Evolutionary conservation across 176 grass and related monocot genomes (phyloP), one percentile per base, ranked within the genome.

Genomic region (Lolium multiflorum): DNA sequence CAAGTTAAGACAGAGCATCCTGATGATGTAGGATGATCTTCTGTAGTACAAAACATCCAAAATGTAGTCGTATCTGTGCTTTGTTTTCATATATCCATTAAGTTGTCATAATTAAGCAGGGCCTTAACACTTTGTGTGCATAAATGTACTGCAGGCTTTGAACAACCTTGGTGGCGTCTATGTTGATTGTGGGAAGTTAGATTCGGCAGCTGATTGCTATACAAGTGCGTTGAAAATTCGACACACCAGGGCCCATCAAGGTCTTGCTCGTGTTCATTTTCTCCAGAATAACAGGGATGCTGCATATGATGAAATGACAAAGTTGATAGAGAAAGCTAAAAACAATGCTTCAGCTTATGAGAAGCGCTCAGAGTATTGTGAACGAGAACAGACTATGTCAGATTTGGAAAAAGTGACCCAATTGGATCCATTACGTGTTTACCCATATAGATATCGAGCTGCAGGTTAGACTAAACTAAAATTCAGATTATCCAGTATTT

Each of bases 91-190:
- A 22, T 9, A 46, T 70, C 37, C 18, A 71, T 20, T 43, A 71
- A 72, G 54, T 46, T 77, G 11, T 51, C 12, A 12, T 71, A 18
- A 69, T 69, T 69, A 78, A 21, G 26, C 17, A 6, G 56, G 39
- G 37, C 9, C 64, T 55, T 51, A 67, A 69, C 44, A 11, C 35
- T 82, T 69, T 75, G 15, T 9, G 52, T 52, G 12, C 16, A 65
- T 72, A 63, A 82, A 71, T 80, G n/a, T 71, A 52, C 46, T 79
- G 56, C 95, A 95, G 95, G 95, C 95, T 60, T 90, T 98, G 85
- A 98, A 98, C 74, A 98, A 98, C 73, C 93, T 98, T 82, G 95
- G 95, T 70, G 92, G 95, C 67, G 93, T 98, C n/a, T 98, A 95
- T 71, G 91, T 98, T 80, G 95, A 98, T 83, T 98, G 93, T 83